These are phyloP conservation scores for Alternaria novae-zelandiae DNA, from an alignment of 2,329 filamentous ascomycete species.

Conservation along the genomic window DNA sequence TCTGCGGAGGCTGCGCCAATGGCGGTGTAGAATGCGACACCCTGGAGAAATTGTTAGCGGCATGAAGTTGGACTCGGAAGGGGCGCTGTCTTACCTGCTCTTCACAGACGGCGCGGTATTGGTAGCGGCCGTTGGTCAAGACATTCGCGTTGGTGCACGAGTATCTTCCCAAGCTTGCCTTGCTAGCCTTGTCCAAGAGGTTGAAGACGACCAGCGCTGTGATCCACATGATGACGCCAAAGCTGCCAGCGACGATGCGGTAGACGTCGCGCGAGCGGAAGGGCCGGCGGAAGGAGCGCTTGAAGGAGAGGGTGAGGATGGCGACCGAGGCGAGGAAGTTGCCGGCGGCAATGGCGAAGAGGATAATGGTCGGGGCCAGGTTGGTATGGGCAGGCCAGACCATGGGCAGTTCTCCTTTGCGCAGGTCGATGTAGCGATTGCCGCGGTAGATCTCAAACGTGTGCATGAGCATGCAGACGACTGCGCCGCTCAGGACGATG, in stretches of 20 bases:
- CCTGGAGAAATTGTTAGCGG: conserved; percentile 32
- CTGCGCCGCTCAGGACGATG: conserved; percentile 46
- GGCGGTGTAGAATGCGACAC: conserved; percentile 46
- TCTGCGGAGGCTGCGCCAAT: conserved; percentile 42
- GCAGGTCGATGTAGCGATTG: conserved; percentile 45
- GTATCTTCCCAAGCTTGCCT: conserved; percentile 46
- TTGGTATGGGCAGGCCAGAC: conserved; percentile 47
- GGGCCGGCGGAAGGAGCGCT: conserved; percentile 42
- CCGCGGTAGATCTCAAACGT: conserved; percentile 45
- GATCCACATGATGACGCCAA: conserved; percentile 44
- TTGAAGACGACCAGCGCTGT: conserved; percentile 41
- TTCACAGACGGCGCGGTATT: conserved; percentile 47
- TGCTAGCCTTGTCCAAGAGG: conserved; percentile 45
- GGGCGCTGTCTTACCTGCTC: conserved; percentile 37
- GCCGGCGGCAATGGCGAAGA: conserved; percentile 39
- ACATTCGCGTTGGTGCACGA: conserved; percentile 43
- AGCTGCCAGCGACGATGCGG: conserved; percentile 43
- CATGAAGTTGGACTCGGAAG: background rate
- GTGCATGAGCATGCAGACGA: conserved; percentile 45
- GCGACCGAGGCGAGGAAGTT: conserved; percentile 45
- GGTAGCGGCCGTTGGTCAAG: conserved; percentile 45
- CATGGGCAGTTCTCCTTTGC: conserved; percentile 47
- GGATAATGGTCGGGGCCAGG: conserved; percentile 44
- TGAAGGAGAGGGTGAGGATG: conserved; percentile 41
- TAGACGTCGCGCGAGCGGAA: conserved; percentile 44